Percentiles rank a stretch among this genome's conserved stretches.
Conservation (phyloP, 1,284 basidiomycete species). For the Ustilago esculenta region DNA sequence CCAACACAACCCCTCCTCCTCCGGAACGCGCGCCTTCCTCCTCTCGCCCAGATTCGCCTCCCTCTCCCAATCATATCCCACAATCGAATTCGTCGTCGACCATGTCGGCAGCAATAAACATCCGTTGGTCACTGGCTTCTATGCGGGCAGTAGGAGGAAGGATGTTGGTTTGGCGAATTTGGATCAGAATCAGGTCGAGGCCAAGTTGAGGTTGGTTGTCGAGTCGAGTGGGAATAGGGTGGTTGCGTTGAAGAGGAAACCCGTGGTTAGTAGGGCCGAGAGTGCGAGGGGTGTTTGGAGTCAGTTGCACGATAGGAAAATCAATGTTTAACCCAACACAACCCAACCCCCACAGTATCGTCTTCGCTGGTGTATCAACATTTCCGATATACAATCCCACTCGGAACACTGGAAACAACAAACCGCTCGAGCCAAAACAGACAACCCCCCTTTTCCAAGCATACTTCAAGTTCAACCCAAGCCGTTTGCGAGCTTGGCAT, state of each 20-base stretch:
- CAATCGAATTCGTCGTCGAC: slow-evolving; percentile 34
- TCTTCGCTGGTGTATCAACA: too few relatives aligned
- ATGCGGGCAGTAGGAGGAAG: slow-evolving; percentile 11
- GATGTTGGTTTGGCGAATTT: slow-evolving; percentile 33
- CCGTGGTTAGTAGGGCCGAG: slow-evolving; percentile 14
- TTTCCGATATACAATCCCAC: too few relatives aligned
- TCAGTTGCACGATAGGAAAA: slow-evolving; percentile 25
- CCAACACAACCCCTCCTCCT: slow-evolving; percentile 17
- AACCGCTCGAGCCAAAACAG: too few relatives aligned
- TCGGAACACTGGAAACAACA: too few relatives aligned
- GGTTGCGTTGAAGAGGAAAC: slow-evolving; percentile 29
- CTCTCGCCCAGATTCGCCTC: slow-evolving; percentile 7
- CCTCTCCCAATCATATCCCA: slow-evolving; percentile 11
- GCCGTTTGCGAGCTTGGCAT: too few relatives aligned
- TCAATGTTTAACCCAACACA: too few relatives aligned
- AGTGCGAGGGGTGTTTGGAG: slow-evolving; percentile 40
- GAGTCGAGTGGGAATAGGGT: slow-evolving; percentile 21
- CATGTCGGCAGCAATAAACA: slow-evolving; percentile 12
- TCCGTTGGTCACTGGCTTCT: slow-evolving; percentile 25
- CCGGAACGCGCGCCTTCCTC: slow-evolving; percentile 13
- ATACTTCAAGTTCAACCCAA: too few relatives aligned
- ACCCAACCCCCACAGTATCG: too few relatives aligned
- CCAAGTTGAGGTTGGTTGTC: slow-evolving; percentile 17
- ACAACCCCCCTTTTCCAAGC: too few relatives aligned
- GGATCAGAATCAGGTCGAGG: slow-evolving; percentile 21